Base-by-base conservation (phyloP, 305 asterid genomes). In the Fraxinus paxiana region DNA sequence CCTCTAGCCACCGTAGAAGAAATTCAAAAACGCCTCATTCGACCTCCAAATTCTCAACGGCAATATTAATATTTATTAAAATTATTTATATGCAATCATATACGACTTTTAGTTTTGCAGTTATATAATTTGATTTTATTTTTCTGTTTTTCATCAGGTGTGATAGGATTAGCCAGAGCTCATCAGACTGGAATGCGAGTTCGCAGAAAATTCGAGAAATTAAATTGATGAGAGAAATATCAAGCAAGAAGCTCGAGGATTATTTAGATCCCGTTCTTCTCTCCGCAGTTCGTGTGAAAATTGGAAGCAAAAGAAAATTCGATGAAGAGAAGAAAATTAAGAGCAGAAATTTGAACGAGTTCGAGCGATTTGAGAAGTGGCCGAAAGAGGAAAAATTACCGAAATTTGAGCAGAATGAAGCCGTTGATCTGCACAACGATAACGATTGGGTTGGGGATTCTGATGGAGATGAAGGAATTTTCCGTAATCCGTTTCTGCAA, bases 201-300 rank as follows among this genome's bases (percentile, higher is more conserved):
- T 37, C 63, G 37, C 82, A 30, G 79, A 84, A 75, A 77, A 43
- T 6, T 65, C 75, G 41, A 65, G 78, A 46, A 41, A 20, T 13
- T 13, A 48, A 38, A 12, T 22, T 17, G 61, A 74, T 17, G 73
- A 80, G 18, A 73, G 75, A 73, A 46, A 70, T 46, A 79, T 51
- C 34, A 46, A 73, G 73, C 43, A 79, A 35, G n/a, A 79, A 73
- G 78, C 78, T 87, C 30, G 88, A 87, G 38, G 90, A 87, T 72
- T 87, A 83, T 72, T 72, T 85, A 77, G 85, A 87, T 87, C 84
- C 79, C 48, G 70, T 78, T 22, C 82, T 87, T 51, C 90, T 85
- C 61, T 81, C 88, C 9, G 10, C 82, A 5, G 69, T 73, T 79
- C 86, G 88, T 9, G 82, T 70, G 54, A 81, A 83, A 76, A 54